Evolutionary conservation across 352 stramenopile genomes (phyloP), one percentile per base, ranked within the genome.

Genomic region (Pythium rhizo-oryzae): DNA sequence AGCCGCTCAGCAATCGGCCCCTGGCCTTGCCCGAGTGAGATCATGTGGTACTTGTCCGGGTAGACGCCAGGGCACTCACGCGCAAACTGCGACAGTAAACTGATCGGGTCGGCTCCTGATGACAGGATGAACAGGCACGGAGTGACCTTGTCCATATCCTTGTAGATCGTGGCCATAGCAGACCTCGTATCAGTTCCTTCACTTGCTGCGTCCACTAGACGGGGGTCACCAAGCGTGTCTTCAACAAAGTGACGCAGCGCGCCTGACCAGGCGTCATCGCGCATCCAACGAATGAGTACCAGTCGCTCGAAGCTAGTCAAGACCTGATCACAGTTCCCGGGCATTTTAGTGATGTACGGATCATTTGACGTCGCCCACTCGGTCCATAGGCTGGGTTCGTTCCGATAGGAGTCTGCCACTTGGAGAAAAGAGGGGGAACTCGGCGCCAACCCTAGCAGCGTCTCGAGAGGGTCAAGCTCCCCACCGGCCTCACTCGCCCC

Each of bases 41-140:
- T 89, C 6, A 80, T 67, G 23, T 81, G 75, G 44, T 87, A 89
- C 21, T 75, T 61, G 77, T 83, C 39, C 56, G 70, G 25, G 79
- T 62, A 55, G 58, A 70, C 46, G 57, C 76, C 58, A 2, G 43
- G 69, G 8, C 49, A 52, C 25, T 84, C 79, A 21, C 59, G 65
- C 5, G 84, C 85, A 64, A 91, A 90, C 0, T 75, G 75, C 15
- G 77, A 71, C 19, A 95, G 52, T 3, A 78, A 56, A 44, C 71
- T 73, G 15, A 79, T 79, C 0, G 87, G 86, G 24, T 94, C 87
- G 2, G 87, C 80, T 0, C 87, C 87, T 1, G 86, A 78, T 4
- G 86, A 94, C 13, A 95, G 69, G 46, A 95, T 80, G 61, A 95
- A 93, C 19, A 95, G 49, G 19, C 83, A 92, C 1, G 87, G 87